A percentile compares a stretch with the other conserved stretches of the same genome.
Evolutionary conservation across 169 alveolate species (phyloP).

Genomic region (Plasmodium gonderi): DNA sequence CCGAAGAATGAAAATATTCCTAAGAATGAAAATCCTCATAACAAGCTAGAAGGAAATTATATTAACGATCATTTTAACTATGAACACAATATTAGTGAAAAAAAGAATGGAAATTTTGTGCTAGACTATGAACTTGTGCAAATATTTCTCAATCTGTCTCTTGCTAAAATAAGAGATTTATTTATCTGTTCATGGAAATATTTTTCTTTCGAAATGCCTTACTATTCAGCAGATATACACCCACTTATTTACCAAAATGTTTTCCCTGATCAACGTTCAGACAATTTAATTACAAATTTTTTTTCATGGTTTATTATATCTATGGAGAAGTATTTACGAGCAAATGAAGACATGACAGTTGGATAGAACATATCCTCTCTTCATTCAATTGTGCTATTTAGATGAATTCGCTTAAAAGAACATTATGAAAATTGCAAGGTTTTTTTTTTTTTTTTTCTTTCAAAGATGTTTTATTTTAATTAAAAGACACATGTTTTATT

Average conservation of each 20-base stretch:
- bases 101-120: background rate
- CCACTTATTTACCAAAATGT: conserved; percentile 51
- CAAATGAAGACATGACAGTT: background rate
- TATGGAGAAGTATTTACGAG: conserved; percentile 39
- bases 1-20: background rate
- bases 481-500: background rate
- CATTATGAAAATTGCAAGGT: background rate
- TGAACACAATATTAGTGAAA: background rate
- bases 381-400: background rate
- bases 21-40: background rate
- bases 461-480: background rate
- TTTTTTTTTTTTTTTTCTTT: no score
- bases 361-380: background rate
- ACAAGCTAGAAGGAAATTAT: background rate
- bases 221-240: conserved; percentile 57
- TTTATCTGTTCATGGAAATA: conserved; percentile 73
- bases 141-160: conserved; percentile 23
- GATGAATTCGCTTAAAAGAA: background rate
- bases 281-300: conserved; percentile 8
- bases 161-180: conserved; percentile 66
- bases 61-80: background rate
- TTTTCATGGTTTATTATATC: conserved; percentile 53
- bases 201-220: conserved; percentile 60
- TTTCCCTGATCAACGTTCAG: conserved; percentile 28
- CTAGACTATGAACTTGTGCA: conserved; percentile 51